Conservation (phyloP, 345 rosid genomes). For the Lumnitzera littorea region DNA sequence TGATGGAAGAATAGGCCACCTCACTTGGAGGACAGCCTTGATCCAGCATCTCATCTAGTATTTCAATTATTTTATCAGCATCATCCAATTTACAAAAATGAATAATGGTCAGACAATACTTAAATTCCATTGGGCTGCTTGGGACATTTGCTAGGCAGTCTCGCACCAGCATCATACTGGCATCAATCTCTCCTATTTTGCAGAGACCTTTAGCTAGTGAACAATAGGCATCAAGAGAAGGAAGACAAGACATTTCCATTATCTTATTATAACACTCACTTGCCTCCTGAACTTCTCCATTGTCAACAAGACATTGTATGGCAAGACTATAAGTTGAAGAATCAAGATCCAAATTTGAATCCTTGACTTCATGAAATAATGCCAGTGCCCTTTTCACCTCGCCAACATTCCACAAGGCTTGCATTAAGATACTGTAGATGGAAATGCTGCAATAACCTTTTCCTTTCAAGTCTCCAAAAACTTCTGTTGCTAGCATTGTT, state of each 20-base stretch:
- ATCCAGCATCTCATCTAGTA: slow-evolving; percentile 65
- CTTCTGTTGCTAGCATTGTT: slow-evolving; percentile 43
- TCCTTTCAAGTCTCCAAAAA: slow-evolving; percentile 44
- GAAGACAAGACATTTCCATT: slow-evolving; percentile 58
- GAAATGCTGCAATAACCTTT: slow-evolving; percentile 54
- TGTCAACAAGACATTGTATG: slow-evolving; percentile 45
- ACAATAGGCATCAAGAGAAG: slow-evolving; percentile 56
- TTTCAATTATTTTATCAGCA: slow-evolving; percentile 54
- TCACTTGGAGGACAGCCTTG: slow-evolving; percentile 53
- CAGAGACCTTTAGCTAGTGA: slow-evolving; percentile 69
- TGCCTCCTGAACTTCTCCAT: slow-evolving; percentile 52
- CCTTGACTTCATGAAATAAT: slow-evolving; percentile 48
- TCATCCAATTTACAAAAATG: slow-evolving; percentile 51
- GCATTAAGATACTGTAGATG: slow-evolving; percentile 61
- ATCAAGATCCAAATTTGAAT: slow-evolving; percentile 39
- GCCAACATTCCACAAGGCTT: slow-evolving; percentile 42
- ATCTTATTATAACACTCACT: slow-evolving; percentile 65
- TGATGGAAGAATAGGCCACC: slow-evolving; percentile 53
- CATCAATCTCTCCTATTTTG: slow-evolving; percentile 77
- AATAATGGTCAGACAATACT: slow-evolving; percentile 49
- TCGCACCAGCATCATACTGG: slow-evolving; percentile 69
- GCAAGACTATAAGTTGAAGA: slow-evolving; percentile 50
- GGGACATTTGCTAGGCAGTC: slow-evolving; percentile 69
- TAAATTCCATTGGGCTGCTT: slow-evolving; percentile 73
- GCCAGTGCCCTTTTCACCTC: slow-evolving; percentile 50